Conservation (phyloP, 139 green algal genomes). For the Volvox reticuliferus region DNA sequence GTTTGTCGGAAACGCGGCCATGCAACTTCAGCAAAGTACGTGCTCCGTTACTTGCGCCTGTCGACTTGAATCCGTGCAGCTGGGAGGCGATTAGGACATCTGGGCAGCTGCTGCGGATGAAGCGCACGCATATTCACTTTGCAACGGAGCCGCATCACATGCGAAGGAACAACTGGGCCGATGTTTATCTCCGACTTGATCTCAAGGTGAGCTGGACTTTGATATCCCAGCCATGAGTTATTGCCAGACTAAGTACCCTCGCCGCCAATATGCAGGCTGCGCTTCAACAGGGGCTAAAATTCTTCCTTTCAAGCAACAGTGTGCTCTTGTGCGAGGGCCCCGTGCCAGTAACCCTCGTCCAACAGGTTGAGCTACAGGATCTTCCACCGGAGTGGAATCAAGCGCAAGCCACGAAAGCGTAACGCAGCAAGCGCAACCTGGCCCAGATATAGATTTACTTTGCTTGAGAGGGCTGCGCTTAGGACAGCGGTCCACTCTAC, state of each 20-base stretch:
- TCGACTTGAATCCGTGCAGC: conserved; percentile 43
- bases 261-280: conserved; percentile 46
- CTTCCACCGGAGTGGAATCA: conserved; percentile 52
- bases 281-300: conserved; percentile 62
- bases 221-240: background rate
- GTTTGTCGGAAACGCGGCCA: too few relatives aligned
- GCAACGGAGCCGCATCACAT: conserved; percentile 68
- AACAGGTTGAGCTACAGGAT: conserved; percentile 36
- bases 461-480: too few relatives aligned
- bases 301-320: conserved; percentile 72
- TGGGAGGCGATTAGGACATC: conserved; percentile 72
- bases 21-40: too few relatives aligned
- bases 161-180: conserved; percentile 71
- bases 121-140: conserved; percentile 83
- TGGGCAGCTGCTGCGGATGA: conserved; percentile 71
- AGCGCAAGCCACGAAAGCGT: background rate
- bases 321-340: conserved; percentile 78
- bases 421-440: too few relatives aligned
- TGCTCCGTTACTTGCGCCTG: too few relatives aligned
- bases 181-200: conserved; percentile 66
- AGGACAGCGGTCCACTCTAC: too few relatives aligned
- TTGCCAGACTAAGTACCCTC: background rate
- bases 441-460: too few relatives aligned
- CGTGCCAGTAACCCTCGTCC: conserved; percentile 65
- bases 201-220: conserved; percentile 29